Evolutionary conservation across 257 asterid genomes (phyloP).

Genomic region (Cinchona pubescens): DNA sequence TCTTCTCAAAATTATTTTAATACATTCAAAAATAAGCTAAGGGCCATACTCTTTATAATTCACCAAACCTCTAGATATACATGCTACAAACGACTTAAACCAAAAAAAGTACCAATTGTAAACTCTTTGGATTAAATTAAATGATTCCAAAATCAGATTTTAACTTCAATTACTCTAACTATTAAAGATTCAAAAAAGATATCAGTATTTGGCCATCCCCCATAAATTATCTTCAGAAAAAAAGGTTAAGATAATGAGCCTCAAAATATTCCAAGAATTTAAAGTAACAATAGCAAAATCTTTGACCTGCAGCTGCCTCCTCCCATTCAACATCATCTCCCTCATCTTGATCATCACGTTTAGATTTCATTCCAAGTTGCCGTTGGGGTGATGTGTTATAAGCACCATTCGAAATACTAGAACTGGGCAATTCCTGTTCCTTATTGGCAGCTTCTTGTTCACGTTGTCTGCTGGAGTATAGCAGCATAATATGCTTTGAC

Average conservation of each 20-base stretch:
- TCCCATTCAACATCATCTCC: slow-evolving; percentile 79
- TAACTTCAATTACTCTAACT: not conserved
- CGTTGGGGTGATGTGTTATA: slow-evolving; percentile 46
- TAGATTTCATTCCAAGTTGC: slow-evolving; percentile 73
- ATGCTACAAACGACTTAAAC: not conserved
- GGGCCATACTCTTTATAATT: not conserved
- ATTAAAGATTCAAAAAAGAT: not conserved
- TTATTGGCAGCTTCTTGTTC: slow-evolving; percentile 54
- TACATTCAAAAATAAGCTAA: not conserved
- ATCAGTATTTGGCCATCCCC: not conserved
- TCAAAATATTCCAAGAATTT: not conserved
- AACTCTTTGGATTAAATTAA: not conserved
- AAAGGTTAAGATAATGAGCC: not conserved
- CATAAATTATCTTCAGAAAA: not conserved
- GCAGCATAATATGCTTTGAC: slow-evolving; percentile 89
- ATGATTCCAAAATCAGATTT: not conserved
- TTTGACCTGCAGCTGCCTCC: slow-evolving; percentile 71
- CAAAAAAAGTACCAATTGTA: not conserved
- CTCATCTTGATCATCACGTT: slow-evolving; percentile 56
- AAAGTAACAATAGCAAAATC: not conserved
- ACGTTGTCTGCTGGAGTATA: slow-evolving; percentile 47
- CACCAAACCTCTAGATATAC: not conserved
- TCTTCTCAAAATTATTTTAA: not conserved
- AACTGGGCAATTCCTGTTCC: slow-evolving; percentile 35
- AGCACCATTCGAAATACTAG: slow-evolving; percentile 28